phyloP scores from a whole-genome alignment of 108 stramenopile species.

The Poteriospumella lacustris region DNA sequence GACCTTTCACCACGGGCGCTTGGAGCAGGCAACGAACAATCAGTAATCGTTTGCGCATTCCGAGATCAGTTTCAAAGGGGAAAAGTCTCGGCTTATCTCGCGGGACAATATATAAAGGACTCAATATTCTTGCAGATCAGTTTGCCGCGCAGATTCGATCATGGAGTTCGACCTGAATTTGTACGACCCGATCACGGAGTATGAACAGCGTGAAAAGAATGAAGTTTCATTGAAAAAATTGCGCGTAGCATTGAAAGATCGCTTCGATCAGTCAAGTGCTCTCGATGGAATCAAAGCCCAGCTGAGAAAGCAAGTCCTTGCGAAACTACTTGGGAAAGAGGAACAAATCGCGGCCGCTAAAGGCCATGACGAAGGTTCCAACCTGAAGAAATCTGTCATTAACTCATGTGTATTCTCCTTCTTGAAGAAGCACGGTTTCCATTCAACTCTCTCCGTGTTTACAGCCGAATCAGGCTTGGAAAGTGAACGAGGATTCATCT shows the following conservation, averaged over 20 bases:
- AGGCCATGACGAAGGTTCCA: background rate
- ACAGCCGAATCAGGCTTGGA: background rate
- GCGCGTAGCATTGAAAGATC: background rate
- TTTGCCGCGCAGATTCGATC: too few relatives aligned
- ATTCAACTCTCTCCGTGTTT: background rate
- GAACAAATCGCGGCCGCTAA: background rate
- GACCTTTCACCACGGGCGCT: too few relatives aligned
- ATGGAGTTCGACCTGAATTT: too few relatives aligned
- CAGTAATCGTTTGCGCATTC: too few relatives aligned
- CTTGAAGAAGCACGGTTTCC: background rate
- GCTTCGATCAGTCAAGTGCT: background rate
- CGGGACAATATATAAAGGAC: too few relatives aligned
- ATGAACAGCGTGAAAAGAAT: too few relatives aligned
- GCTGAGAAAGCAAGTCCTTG: background rate
- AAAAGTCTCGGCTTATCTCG: too few relatives aligned
- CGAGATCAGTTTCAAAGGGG: too few relatives aligned
- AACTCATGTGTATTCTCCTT: background rate
- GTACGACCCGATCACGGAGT: too few relatives aligned
- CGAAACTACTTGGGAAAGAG: background rate
- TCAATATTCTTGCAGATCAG: too few relatives aligned
- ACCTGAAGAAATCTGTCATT: background rate
- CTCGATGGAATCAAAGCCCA: background rate
- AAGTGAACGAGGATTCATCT: background rate
- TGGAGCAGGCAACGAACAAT: too few relatives aligned
- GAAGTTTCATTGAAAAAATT: background rate